Evolutionary conservation across 1,139 yeast genomes (phyloP), one percentile per base, ranked within the genome.

Genomic region (Hanseniaspora sp.): DNA sequence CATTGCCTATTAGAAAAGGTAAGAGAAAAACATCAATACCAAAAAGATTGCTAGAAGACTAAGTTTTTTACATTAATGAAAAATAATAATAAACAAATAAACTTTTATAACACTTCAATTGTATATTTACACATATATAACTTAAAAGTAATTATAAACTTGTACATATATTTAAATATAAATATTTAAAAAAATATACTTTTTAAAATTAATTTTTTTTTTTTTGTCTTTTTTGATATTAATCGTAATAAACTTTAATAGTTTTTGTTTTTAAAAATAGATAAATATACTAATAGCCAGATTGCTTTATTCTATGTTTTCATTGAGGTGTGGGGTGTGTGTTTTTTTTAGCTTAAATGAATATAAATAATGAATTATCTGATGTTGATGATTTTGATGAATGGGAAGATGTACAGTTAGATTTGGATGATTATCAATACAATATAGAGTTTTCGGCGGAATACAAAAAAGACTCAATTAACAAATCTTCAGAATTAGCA

Each of bases 11-110:
- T 29, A 51, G 48, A 44, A 51, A 46, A 41, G 39, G 48, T 8
- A 51, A 39, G 38, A 43, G 54, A 37, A 51, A 51, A 30, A 35
- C 39, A 7, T 51, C 54, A 17, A 43, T 51, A 13, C 54, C 54
- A 15, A 51, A 38, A 39, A 51, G 48, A 31, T 33, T 51, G 7
- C 33, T 51, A 13, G 54, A 51, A 43, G 54, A 51, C 45, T 51
- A 44, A 33, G 9, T 37, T 37, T 5, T 37, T 12, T 37, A 7
- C 40, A 18, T 31, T 40, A 13, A 23, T 46, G 30, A 38, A 33
- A 39, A 18, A 2, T n/a, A n/a, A n/a, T n/a, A n/a, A n/a, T n/a
- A n/a, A n/a, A n/a, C n/a, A n/a, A n/a, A n/a, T n/a, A n/a, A n/a
- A n/a, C n/a, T n/a, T n/a, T n/a, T n/a, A n/a, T n/a, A n/a, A n/a